phyloP scores from a whole-genome alignment of 2,329 filamentous ascomycete species.

The Leptographium procerum region DNA sequence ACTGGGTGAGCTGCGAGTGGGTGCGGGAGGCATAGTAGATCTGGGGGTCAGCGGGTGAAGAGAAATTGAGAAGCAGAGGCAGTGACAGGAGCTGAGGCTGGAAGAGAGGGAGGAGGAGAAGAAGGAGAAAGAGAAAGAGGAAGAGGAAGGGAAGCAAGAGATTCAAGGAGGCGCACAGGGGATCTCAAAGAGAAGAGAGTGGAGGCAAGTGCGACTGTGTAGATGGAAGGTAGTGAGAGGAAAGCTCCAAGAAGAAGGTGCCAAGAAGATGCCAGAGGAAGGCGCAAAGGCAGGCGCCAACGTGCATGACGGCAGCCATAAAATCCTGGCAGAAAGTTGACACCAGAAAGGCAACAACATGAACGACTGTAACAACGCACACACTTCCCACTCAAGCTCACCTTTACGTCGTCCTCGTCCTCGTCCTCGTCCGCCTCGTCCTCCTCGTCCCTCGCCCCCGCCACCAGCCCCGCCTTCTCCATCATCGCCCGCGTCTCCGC shows the following conservation, averaged over 20 bases:
- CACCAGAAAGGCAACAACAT: neutral
- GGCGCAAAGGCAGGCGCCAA: neutral
- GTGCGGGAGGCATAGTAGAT: conserved; percentile 90
- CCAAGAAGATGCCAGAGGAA: neutral
- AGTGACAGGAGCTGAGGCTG: no score
- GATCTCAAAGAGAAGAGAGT: no score
- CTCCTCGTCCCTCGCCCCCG: conserved; percentile 24
- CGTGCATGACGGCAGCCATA: neutral
- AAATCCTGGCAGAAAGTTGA: neutral
- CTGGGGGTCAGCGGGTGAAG: conserved; percentile 11
- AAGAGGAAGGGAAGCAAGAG: neutral
- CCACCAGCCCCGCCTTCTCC: conserved; percentile 47
- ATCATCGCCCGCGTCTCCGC: conserved; percentile 66
- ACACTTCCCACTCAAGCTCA: conserved; percentile 16
- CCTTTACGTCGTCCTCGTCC: conserved; percentile 59
- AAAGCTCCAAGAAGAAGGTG: neutral
- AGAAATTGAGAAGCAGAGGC: neutral
- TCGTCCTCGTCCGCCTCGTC: conserved; percentile 33
- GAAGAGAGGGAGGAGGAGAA: neutral
- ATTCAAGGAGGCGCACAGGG: no score
- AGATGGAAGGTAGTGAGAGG: no score
- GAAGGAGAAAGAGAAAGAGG: neutral
- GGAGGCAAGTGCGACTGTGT: no score
- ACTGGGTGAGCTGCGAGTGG: conserved; percentile 84
- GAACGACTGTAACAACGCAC: neutral